Conservation (phyloP, 2,329 filamentous ascomycete species). For the Scedosporium boydii region DNA sequence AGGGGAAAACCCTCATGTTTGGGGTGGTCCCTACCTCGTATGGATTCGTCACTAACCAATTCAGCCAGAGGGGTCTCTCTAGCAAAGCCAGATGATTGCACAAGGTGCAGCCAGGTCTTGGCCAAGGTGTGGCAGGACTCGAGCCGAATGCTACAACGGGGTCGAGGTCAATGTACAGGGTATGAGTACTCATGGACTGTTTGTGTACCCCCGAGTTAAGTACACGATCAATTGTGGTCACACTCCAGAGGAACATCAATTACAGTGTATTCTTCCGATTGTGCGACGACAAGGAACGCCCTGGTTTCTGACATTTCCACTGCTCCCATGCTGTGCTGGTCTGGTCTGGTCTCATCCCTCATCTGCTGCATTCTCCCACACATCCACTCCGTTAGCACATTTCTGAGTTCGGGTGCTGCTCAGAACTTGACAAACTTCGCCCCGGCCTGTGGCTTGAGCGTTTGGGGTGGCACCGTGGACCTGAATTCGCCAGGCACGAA, state of each 20-base stretch:
- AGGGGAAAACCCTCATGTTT: not conserved
- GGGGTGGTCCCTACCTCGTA: no score
- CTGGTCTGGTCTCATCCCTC: not conserved
- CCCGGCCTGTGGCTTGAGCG: not conserved
- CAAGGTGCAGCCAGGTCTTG: not conserved
- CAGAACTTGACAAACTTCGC: not conserved
- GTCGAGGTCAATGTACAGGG: not conserved
- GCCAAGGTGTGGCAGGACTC: conserved; percentile 2
- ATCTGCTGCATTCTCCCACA: not conserved
- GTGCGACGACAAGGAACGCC: not conserved
- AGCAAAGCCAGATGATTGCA: not conserved
- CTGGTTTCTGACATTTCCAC: not conserved
- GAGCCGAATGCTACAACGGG: not conserved
- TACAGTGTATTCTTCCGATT: not conserved
- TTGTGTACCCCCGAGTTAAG: not conserved
- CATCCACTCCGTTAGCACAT: not conserved
- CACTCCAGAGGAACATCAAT: not conserved
- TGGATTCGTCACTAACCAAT: not conserved
- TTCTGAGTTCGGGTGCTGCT: not conserved
- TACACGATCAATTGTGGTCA: not conserved
- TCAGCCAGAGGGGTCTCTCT: not conserved
- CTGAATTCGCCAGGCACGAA: not conserved
- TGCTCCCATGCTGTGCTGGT: not conserved
- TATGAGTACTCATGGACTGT: not conserved
- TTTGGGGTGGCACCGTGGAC: not conserved